Percentiles rank a stretch among this genome's conserved stretches.
Conservation (phyloP, 257 asterid genomes). For the Nicotiana noctiflora region DNA sequence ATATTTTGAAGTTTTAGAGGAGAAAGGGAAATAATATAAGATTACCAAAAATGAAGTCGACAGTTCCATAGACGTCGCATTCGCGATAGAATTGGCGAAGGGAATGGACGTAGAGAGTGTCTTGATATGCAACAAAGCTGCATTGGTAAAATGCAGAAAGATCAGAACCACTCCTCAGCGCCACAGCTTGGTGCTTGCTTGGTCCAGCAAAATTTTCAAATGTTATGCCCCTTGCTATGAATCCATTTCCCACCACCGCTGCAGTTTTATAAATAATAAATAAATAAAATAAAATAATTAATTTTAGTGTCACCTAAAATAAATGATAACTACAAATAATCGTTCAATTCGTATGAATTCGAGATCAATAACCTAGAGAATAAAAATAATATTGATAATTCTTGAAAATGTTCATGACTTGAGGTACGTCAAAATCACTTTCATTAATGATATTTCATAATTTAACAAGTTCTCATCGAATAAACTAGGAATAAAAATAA, state of each 20-base stretch:
- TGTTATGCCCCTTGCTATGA: conserved; percentile 73
- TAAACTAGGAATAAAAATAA: too few relatives aligned
- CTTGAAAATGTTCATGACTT: too few relatives aligned
- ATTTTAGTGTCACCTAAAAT: too few relatives aligned
- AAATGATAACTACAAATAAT: too few relatives aligned
- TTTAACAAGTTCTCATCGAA: too few relatives aligned
- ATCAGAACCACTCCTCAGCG: conserved; percentile 78
- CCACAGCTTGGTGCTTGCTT: conserved; percentile 93
- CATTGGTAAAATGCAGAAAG: conserved; percentile 74
- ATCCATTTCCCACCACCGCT: conserved; percentile 82
- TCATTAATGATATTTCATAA: too few relatives aligned
- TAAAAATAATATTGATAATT: too few relatives aligned
- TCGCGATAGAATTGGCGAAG: conserved; percentile 84
- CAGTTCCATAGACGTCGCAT: conserved; percentile 84
- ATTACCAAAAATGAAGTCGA: conserved; percentile 88
- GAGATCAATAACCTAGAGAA: too few relatives aligned
- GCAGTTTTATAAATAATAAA: not conserved
- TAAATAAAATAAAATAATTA: too few relatives aligned
- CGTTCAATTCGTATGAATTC: too few relatives aligned
- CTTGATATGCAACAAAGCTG: conserved; percentile 86
- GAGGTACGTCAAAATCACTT: too few relatives aligned
- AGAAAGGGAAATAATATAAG: accelerated
- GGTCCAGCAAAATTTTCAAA: conserved; percentile 93
- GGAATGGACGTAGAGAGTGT: conserved; percentile 87
- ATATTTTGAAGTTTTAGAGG: not conserved